These are phyloP conservation scores for Pythium brassicae DNA, from an alignment of 352 stramenopile genomes.

Conservation along the genomic window DNA sequence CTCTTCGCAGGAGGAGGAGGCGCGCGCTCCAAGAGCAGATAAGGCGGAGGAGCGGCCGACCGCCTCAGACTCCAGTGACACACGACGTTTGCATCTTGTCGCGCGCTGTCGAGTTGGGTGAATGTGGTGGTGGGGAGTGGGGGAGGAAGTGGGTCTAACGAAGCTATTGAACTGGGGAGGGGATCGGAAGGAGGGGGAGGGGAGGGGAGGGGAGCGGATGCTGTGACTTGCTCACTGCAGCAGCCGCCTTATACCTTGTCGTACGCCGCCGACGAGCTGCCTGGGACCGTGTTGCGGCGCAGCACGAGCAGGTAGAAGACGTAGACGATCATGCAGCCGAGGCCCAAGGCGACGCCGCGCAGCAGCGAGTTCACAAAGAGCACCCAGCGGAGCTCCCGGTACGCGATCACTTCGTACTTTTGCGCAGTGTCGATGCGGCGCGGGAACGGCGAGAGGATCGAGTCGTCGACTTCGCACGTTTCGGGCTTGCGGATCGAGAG, in stretches of 20 bases:
- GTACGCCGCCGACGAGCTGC: slow-evolving; percentile 38
- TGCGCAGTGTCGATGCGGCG: slow-evolving; percentile 53
- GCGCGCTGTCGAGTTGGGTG: too few relatives aligned
- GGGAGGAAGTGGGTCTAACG: too few relatives aligned
- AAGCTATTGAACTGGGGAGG: neutral
- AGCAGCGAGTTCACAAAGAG: slow-evolving; percentile 77
- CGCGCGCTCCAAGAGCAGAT: slow-evolving; percentile 18
- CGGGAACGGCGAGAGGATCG: slow-evolving; percentile 61
- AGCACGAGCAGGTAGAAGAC: slow-evolving; percentile 76
- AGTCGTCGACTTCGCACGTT: slow-evolving; percentile 71
- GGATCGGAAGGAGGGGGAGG: too few relatives aligned
- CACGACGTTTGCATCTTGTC: too few relatives aligned
- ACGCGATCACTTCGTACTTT: slow-evolving; percentile 79
- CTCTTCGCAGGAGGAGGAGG: slow-evolving; percentile 1
- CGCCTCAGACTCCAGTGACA: too few relatives aligned
- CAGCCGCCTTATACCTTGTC: slow-evolving; percentile 62
- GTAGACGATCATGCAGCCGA: slow-evolving; percentile 81
- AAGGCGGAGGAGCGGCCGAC: slow-evolving; percentile 6
- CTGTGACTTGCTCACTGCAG: too few relatives aligned
- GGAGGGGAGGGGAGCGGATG: too few relatives aligned
- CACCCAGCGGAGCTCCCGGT: slow-evolving; percentile 77
- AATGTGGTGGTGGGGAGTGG: too few relatives aligned
- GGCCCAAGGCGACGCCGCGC: slow-evolving; percentile 62
- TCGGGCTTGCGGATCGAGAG: slow-evolving; percentile 60
- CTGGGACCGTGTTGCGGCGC: slow-evolving; percentile 36